These are phyloP conservation scores for Sporothrix sp. DNA, from an alignment of 2,329 filamentous ascomycete species.

Conservation along the genomic window DNA sequence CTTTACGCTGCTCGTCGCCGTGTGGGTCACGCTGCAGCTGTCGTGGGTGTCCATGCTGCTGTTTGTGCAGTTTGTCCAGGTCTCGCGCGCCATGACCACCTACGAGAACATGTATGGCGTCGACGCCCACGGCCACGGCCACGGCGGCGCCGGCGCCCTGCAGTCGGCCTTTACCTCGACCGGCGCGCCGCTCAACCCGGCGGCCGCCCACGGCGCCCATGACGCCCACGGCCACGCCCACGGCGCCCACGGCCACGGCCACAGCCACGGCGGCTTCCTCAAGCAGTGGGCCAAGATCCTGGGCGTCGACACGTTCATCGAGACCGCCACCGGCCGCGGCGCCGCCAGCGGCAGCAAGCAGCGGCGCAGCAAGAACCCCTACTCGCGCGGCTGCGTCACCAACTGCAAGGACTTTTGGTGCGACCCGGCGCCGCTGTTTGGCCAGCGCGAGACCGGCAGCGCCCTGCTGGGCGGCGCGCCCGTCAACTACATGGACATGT, in stretches of 20 bases:
- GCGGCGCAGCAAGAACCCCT: conserved; percentile 61
- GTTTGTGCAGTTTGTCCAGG: conserved; percentile 85
- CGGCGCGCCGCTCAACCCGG: conserved; percentile 58
- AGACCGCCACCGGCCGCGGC: conserved; percentile 77
- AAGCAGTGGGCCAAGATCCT: conserved; percentile 75
- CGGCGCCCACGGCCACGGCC: conserved; percentile 29
- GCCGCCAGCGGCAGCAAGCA: conserved; percentile 47
- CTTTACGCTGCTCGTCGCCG: conserved; percentile 67
- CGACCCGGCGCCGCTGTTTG: conserved; percentile 74
- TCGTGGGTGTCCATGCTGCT: conserved; percentile 97
- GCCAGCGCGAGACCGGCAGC: conserved; percentile 60
- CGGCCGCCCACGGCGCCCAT: conserved; percentile 46
- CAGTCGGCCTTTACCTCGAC: conserved; percentile 71
- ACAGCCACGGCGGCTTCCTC: conserved; percentile 50
- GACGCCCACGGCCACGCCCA: conserved; percentile 35
- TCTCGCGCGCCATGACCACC: conserved; percentile 86
- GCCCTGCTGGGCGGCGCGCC: conserved; percentile 67
- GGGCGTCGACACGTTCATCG: conserved; percentile 87
- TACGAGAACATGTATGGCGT: conserved; percentile 92
- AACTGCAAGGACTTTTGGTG: conserved; percentile 98
- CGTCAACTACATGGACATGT: conserved; percentile 83
- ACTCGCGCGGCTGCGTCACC: conserved; percentile 68
- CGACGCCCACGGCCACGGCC: conserved; percentile 37
- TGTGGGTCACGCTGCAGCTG: conserved; percentile 77
- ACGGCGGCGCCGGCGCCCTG: conserved; percentile 38